Evolutionary conservation across 441 rosid species (phyloP), one percentile per base, ranked within the genome.

Genomic region (Pelargonium australe): DNA sequence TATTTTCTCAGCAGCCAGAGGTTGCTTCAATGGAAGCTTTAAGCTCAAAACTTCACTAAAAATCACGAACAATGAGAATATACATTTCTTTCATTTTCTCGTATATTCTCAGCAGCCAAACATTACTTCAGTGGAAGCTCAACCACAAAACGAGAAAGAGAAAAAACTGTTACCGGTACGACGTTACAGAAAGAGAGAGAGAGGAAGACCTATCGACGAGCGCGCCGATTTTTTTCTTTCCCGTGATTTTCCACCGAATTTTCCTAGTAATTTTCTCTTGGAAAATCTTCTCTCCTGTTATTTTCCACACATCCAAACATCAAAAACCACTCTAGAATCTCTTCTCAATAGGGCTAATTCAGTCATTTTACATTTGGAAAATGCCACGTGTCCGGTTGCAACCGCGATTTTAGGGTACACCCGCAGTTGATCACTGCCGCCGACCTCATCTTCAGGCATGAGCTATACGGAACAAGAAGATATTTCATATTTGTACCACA

Each of bases 401-500:
- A 23, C 9, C 12, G 17, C 20, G 9, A 4, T 1, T 4, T 63
- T 68, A 2, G 49, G 1, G 58, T 60, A 65, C 73, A 67, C 45
- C 4, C n/a, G 64, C 31, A 60, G 64, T 2, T 0, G 70, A 82
- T 41, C 70, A 19, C 34, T 1, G 6, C 60, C 70, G 17, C 34
- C 7, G 53, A 72, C 73, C 83, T 78, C 76, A 82, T 80, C 83
- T 70, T 63, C 65, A 60, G 63, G 12, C 51, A 12, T 64, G 43
- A 28, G 57, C 68, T 79, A 67, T 13, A 31, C 40, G 28, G 44
- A 60, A 63, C 3, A 14, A 23, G 63, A 40, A 8, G 31, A 14
- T 25, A 63, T 60, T 67, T 5, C 20, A 14, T 25, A 63, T 60
- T 67, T 5, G 31, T 7, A 20, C 19, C 34, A 1, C 11, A 57